Evolutionary conservation across 129 eudicot species (phyloP).

Genomic region (Artemisia argyi): DNA sequence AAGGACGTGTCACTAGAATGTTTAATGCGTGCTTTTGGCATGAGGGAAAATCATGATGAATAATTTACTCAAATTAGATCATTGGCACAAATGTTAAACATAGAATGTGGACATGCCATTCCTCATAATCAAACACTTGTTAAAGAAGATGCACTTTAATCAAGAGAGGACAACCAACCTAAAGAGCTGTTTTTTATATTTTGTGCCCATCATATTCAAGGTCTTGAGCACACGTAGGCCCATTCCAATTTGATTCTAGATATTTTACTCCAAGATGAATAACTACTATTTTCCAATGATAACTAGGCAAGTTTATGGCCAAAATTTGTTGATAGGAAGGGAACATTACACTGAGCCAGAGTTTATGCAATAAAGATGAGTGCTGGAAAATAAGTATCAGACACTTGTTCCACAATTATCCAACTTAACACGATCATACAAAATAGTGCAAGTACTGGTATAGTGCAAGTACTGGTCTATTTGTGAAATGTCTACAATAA

Average conservation of each 20-base stretch:
- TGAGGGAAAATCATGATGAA: constrained; percentile 1
- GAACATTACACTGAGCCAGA: neutral
- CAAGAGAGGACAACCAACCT: constrained; percentile 11
- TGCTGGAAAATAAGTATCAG: neutral
- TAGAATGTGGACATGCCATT: constrained; percentile 7
- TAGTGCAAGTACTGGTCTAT: too few relatives aligned
- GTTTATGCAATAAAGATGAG: neutral
- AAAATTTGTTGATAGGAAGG: neutral
- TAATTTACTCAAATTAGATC: neutral
- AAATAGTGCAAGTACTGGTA: too few relatives aligned
- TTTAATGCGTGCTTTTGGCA: constrained; percentile 2
- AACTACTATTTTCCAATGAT: neutral
- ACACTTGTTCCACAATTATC: neutral
- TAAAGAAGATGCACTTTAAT: constrained; percentile 1
- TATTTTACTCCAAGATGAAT: constrained; percentile 1
- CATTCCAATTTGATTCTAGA: too few relatives aligned
- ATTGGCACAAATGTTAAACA: neutral
- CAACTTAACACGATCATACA: too few relatives aligned
- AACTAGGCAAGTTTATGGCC: neutral
- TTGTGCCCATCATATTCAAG: neutral
- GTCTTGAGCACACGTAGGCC: neutral
- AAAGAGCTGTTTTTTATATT: neutral
- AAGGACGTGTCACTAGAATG: constrained; percentile 14
- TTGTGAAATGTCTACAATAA: too few relatives aligned
- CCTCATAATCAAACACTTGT: constrained; percentile 4